Base-by-base conservation (phyloP, 1,139 yeast genomes). In the Nakaseomyces delphensis region DNA sequence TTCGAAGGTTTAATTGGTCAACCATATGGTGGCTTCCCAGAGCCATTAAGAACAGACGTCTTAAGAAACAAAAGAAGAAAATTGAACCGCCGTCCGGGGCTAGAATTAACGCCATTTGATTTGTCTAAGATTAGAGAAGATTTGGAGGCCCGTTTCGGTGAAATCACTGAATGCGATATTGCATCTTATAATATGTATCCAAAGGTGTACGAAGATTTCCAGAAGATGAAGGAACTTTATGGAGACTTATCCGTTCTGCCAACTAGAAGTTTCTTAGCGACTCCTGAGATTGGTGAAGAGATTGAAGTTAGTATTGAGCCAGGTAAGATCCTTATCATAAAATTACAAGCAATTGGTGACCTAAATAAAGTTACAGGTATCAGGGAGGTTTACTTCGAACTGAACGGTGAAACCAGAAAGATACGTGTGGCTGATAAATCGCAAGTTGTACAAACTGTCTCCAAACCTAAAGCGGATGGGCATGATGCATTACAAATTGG, bases 11-110 rank as follows among this genome's bases (percentile, higher is more conserved):
- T 91, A 62, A 91, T 93, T 87, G 99, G 99, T 62, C 91, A 91
- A 57, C 99, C 99, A 56, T 87, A 85, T 63, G 98, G 98, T 54
- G 99, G 99, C 6, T 91, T 93, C 94, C 98, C 98, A 43, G 99
- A 91, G 69, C 98, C 99, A 39, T 74, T 91, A 66, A 81, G 98
- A 70, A 73, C 95, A 38, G 84, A 89, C 63, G 76, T 91, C 49
- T 77, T 91, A 62, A 77, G 76, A 62, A 84, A 84, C 57, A 89
- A 87, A 78, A 83, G 99, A 69, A 81, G 84, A 67, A 86, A 87
- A 69, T 77, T 91, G 65, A 76, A 78, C 49, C 70, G 74, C 55
- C 83, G 98, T 67, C 98, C 99, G 39, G 99, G 98, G 48, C 77
- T 89, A 62, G 77, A 78, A 55, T 71, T 91, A 61, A 74, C 78